Base-by-base conservation (phyloP, 2,329 filamentous ascomycete species). In the Massarina eburnea region DNA sequence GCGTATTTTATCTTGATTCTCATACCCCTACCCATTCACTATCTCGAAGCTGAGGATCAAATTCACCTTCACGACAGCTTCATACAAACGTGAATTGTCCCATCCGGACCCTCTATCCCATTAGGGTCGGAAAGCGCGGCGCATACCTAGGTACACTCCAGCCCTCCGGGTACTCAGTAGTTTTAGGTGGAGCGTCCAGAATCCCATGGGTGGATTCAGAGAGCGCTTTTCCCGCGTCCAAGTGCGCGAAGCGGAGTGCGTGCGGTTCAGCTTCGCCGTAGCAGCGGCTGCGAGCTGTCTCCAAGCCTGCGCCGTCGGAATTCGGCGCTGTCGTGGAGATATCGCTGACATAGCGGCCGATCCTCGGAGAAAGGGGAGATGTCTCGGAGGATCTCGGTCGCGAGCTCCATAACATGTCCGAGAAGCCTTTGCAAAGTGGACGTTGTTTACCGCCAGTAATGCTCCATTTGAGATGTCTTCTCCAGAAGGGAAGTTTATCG, bases 251-350 rank as follows among this genome's bases (percentile, higher is more conserved):
- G 52, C 43, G 50, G 55, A 58, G 54, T 40, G 42, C 10, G 18
- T 55, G 54, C 61, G 61, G 62, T 58, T 50, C 57, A 59, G 50
- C 43, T 48, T 60, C 60, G 62, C 56, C 48, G 46, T 27, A 22
- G 43, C 46, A 58, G 59, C 62, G 61, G 61, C 24, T 58, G 61
- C 63, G 63, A 66, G 46, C 27, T 60, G 52, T 63, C 51, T 45
- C 52, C 52, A 45, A 20, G 21, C 17, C 5, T 33, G 38, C 51
- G 49, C 59, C 59, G 58, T 50, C 24, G 51, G 55, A 54, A 36
- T 41, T 61, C 58, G 57, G 53, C 30, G 18, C 12, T 48, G n/a
- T 36, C 54, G 38, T 48, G 36, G 46, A 26, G 26, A 19, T 15
- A 2, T 44, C 51, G 51, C 41, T 33, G 20, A 14, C 39, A 30